These are phyloP conservation scores for Colletotrichum falcatum DNA, from an alignment of 2,329 filamentous ascomycete genomes.

Conservation along the genomic window DNA sequence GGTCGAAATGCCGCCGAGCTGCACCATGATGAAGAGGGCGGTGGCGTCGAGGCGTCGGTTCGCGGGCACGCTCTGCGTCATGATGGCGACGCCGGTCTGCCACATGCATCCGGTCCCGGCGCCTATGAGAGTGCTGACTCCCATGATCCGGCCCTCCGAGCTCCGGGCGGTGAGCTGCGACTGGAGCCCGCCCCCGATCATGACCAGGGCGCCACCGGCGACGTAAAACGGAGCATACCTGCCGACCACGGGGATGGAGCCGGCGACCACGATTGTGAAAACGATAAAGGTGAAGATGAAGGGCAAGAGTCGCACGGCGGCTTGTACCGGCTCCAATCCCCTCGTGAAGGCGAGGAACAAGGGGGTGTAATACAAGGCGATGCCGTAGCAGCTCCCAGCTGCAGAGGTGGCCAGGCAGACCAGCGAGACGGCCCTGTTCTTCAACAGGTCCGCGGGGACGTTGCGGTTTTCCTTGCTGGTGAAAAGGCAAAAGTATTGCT, in stretches of 20 bases:
- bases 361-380: constrained; percentile 64
- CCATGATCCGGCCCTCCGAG: constrained; percentile 48
- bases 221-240: constrained; percentile 53
- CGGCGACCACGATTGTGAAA: constrained; percentile 52
- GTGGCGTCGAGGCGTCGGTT: constrained; percentile 48
- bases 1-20: constrained; percentile 48
- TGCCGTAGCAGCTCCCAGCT: constrained; percentile 52
- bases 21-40: constrained; percentile 50
- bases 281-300: constrained; percentile 55
- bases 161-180: constrained; percentile 45
- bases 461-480: constrained; percentile 57
- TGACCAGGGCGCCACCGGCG: constrained; percentile 45
- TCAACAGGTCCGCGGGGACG: constrained; percentile 59
- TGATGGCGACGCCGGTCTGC: constrained; percentile 48
- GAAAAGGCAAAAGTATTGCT: constrained; percentile 59
- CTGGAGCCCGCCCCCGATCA: constrained; percentile 46
- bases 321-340: constrained; percentile 54
- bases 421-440: constrained; percentile 52
- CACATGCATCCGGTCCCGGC: constrained; percentile 49
- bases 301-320: constrained; percentile 57
- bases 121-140: constrained; percentile 48
- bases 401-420: constrained; percentile 56
- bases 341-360: constrained; percentile 66
- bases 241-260: constrained; percentile 52
- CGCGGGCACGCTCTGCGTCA: constrained; percentile 38